phyloP scores from a whole-genome alignment of 1,284 basidiomycete species.

The Trichosporon sp. region DNA sequence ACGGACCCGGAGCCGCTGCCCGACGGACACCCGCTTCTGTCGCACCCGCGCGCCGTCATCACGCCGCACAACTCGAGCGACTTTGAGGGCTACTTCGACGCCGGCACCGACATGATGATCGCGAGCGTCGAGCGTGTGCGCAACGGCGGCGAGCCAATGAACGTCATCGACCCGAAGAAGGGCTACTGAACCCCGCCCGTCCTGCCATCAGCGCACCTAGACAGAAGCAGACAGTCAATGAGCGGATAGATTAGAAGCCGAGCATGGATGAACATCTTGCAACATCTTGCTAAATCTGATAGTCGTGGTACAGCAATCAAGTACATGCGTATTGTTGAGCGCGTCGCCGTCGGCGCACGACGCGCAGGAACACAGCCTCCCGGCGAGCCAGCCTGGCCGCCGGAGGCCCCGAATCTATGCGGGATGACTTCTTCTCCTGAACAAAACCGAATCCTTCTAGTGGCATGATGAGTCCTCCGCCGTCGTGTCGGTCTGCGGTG shows the following conservation, averaged over 20 bases:
- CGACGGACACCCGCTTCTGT: constrained; percentile 37
- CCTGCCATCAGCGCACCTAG: neutral
- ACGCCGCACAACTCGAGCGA: constrained; percentile 45
- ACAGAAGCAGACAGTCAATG: neutral
- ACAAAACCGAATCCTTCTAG: neutral
- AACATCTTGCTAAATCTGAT: neutral
- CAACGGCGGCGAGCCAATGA: constrained; percentile 36
- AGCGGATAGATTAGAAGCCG: neutral
- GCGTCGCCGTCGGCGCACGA: neutral
- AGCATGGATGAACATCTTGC: neutral
- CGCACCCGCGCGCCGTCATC: constrained; percentile 43
- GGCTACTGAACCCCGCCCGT: constrained; percentile 35
- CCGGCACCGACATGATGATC: constrained; percentile 44
- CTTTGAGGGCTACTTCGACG: constrained; percentile 38
- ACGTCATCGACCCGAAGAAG: constrained; percentile 42
- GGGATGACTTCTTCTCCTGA: neutral
- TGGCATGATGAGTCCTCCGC: neutral
- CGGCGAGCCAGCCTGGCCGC: too few relatives aligned
- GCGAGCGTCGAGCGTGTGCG: constrained; percentile 45
- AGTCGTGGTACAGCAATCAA: constrained; percentile 5
- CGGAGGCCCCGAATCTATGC: neutral
- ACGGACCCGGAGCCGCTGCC: constrained; percentile 50
- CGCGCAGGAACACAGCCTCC: neutral
- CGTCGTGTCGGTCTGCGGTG: neutral
- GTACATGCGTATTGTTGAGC: neutral